Evolutionary conservation across 2,329 filamentous ascomycete species (phyloP), one percentile per base, ranked within the genome.

Genomic region (Ceratocystis cacaofunesta): DNA sequence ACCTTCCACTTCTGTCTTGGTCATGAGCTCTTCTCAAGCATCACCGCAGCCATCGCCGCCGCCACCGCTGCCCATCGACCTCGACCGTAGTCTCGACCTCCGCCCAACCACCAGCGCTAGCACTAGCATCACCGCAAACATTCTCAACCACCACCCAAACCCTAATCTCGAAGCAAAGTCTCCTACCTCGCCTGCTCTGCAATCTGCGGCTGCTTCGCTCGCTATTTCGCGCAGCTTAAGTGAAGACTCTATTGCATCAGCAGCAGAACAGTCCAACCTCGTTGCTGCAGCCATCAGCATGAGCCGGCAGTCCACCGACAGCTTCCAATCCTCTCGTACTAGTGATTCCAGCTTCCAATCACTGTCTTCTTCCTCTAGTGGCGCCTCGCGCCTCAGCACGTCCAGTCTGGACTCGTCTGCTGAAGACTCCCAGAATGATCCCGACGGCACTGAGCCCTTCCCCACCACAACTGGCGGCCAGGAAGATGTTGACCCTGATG

Each of bases 181-280:
- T 6, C 66, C 66, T 25, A 67, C 46, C 4, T 67, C 66, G 5
- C 66, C 66, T 17, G 66, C 66, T 28, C 66, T 67, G 19, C 66
- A 67, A 50, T 65, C 62, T 32, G 66, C 66, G 25, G 66, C 66
- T 28, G 60, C 66, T 15, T 67, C 66, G 30, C 63, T 67, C 22
- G 66, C 66, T 7, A 67, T 67, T 17, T 67, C 66, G 5, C 66
- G 66, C 17, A 65, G 63, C 46, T 60, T 67, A 19, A 65, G 62
- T 10, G 66, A 67, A 30, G 63, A 60, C 25, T 91, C 86, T 1
- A 80, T 79, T 17, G 78, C 81, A 15, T 85, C 84, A 17, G 82
- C 84, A 60, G 78, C 81, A 30, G 86, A 83, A 8, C 78, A 81
- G 68, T 78, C 78, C 65, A 85, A 82, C 22, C 62, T 67, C 8